A percentile compares a stretch with the other conserved stretches of the same genome.
Evolutionary conservation across 768 basidiomycete species (phyloP).

Genomic region (Tylopilus cervinicoccineus): DNA sequence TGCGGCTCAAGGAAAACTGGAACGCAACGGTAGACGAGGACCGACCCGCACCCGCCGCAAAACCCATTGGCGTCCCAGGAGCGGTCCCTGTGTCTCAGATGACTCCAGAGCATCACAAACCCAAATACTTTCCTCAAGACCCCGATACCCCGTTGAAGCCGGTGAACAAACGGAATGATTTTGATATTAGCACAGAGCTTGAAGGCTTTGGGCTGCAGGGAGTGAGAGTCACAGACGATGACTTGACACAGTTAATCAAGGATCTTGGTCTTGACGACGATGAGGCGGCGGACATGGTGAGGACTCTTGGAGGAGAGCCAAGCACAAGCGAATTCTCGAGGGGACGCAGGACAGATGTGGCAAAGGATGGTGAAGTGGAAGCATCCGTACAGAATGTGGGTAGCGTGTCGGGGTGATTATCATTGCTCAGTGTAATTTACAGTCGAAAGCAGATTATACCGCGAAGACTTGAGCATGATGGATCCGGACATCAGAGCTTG

Average conservation of each 20-base stretch:
- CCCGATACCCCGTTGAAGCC: slow-evolving; percentile 47
- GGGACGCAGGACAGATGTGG: slow-evolving; percentile 6
- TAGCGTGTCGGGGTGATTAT: slow-evolving; percentile 1
- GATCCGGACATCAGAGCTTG: slow-evolving; percentile 27
- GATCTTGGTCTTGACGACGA: slow-evolving; percentile 75
- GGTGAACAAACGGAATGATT: slow-evolving; percentile 53
- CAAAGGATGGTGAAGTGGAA: slow-evolving; percentile 2
- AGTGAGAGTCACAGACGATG: slow-evolving; percentile 72
- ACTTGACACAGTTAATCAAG: slow-evolving; percentile 63
- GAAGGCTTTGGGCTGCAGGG: slow-evolving; percentile 72
- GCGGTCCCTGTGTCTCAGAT: slow-evolving; percentile 72
- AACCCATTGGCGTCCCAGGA: slow-evolving; percentile 79
- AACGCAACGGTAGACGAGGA: slow-evolving; percentile 56
- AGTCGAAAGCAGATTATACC: neutral
- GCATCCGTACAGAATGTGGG: slow-evolving; percentile 1
- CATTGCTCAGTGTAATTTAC: slow-evolving; percentile 2
- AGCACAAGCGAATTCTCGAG: slow-evolving; percentile 10
- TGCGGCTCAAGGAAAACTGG: slow-evolving; percentile 72
- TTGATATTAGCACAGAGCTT: slow-evolving; percentile 68
- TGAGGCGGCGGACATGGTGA: slow-evolving; percentile 73
- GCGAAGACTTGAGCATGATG: neutral
- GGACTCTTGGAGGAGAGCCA: slow-evolving; percentile 45
- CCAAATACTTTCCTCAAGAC: slow-evolving; percentile 46
- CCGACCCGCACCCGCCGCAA: slow-evolving; percentile 46
- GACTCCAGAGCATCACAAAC: slow-evolving; percentile 70